Conservation (phyloP, 2,329 filamentous ascomycete species). For the Cercospora sojina region DNA sequence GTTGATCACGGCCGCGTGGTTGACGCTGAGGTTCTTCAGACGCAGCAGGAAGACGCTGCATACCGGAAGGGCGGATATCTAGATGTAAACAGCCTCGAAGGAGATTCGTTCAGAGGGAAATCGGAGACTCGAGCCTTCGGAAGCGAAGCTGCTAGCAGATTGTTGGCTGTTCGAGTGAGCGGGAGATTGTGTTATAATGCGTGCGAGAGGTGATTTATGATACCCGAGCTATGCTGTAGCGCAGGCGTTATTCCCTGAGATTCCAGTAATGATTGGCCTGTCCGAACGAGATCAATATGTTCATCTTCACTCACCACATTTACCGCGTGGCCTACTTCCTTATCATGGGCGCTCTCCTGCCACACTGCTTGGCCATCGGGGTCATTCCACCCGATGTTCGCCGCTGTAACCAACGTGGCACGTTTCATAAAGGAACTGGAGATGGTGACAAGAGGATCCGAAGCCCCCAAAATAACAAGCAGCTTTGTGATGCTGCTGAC, state of each 20-base stretch:
- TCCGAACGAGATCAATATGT: not conserved
- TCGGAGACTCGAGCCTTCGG: not conserved
- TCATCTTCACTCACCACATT: not conserved
- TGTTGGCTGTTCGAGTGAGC: not conserved
- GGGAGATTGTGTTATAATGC: not conserved
- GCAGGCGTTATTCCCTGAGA: not conserved
- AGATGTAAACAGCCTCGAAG: constrained; percentile 16
- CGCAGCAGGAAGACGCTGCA: constrained; percentile 44
- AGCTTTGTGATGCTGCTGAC: not conserved
- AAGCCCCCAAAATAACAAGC: not conserved
- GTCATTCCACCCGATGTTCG: not conserved
- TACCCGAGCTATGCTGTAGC: constrained; percentile 8
- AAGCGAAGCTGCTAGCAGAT: not conserved
- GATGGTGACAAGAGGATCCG: not conserved
- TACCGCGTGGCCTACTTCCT: not conserved
- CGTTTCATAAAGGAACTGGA: not conserved
- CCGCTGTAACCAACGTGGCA: not conserved
- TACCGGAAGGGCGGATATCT: constrained; percentile 37
- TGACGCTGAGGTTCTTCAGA: constrained; percentile 60
- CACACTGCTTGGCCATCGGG: not conserved
- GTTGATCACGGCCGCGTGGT: constrained; percentile 62
- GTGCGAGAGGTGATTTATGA: not conserved
- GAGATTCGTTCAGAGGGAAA: constrained; percentile 1
- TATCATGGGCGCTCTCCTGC: not conserved
- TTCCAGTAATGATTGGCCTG: not conserved